A percentile compares a stretch with the other conserved stretches of the same genome.
These are phyloP conservation scores for Carex littledalei DNA, from an alignment of 176 grass and related monocot genomes.

Conservation along the genomic window DNA sequence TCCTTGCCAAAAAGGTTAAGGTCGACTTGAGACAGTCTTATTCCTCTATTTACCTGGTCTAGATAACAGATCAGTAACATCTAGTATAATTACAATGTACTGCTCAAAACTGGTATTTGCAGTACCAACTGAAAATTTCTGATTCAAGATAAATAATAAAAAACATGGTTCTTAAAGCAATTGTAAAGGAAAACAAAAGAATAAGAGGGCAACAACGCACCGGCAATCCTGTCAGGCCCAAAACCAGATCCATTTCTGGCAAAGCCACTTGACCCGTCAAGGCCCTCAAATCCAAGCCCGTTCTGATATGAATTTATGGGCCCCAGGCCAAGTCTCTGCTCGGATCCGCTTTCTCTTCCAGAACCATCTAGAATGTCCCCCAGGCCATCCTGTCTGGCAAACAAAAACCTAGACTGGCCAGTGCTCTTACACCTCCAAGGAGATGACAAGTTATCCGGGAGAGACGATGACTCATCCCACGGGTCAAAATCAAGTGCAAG, in stretches of 20 bases:
- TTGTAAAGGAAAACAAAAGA: neutral
- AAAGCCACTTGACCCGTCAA: conserved; percentile 31
- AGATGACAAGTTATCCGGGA: conserved; percentile 38
- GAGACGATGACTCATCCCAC: conserved; percentile 68
- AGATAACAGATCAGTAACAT: neutral
- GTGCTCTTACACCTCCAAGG: conserved; percentile 49
- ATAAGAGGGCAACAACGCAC: conserved; percentile 30
- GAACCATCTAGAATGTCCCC: conserved; percentile 37
- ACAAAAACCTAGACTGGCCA: conserved; percentile 86
- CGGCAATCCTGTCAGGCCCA: conserved; percentile 35
- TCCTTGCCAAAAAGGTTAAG: too few relatives aligned
- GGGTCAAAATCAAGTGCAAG: conserved; percentile 82
- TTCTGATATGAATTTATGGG: conserved; percentile 55
- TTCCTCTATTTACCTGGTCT: neutral
- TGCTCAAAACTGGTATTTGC: neutral
- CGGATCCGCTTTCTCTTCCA: conserved; percentile 35
- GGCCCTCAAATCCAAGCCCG: conserved; percentile 33
- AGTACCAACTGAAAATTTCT: neutral
- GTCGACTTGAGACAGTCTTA: neutral
- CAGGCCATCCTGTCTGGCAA: conserved; percentile 88
- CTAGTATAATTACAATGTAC: neutral
- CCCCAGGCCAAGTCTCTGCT: conserved; percentile 41
- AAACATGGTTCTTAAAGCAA: neutral
- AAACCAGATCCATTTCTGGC: conserved; percentile 25
- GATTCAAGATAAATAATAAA: neutral